Evolutionary conservation across 2,329 filamentous ascomycete genomes (phyloP).

Genomic region (Epichloe baconii): DNA sequence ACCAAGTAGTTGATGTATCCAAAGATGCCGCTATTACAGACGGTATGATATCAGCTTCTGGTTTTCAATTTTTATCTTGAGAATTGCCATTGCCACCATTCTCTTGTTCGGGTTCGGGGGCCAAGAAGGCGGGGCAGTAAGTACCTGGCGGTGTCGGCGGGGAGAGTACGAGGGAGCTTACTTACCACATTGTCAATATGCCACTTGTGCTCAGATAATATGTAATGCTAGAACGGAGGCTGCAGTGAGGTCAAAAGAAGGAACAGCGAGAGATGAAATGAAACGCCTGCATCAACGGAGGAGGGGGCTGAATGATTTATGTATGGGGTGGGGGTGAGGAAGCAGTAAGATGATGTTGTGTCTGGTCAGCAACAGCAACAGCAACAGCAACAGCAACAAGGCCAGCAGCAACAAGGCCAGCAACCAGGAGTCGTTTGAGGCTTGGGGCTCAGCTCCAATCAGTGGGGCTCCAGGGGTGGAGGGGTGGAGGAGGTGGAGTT

Average conservation of each 20-base stretch:
- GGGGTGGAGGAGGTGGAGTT: not conserved
- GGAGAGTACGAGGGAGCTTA: slow-evolving; percentile 6
- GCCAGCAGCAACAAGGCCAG: not conserved
- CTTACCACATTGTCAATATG: slow-evolving; percentile 14
- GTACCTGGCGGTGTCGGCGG: slow-evolving; percentile 7
- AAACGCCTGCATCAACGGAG: not conserved
- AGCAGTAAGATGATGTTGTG: slow-evolving; percentile 7
- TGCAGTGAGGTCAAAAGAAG: slow-evolving; percentile 1
- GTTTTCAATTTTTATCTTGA: not conserved
- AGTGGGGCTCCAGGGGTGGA: slow-evolving; percentile 3
- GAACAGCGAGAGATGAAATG: slow-evolving; percentile 4
- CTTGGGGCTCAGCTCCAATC: slow-evolving; percentile 12
- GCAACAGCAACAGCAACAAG: not conserved
- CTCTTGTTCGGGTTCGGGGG: not conserved
- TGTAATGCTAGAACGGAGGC: not conserved
- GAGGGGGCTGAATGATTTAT: slow-evolving; percentile 5
- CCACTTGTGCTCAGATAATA: slow-evolving; percentile 6
- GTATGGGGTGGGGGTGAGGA: slow-evolving; percentile 8
- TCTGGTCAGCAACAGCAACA: not conserved
- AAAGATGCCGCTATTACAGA: slow-evolving; percentile 65
- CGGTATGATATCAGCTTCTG: slow-evolving; percentile 14
- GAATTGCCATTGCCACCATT: slow-evolving; percentile 2
- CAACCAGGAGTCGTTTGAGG: slow-evolving; percentile 6
- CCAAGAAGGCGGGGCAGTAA: slow-evolving; percentile 4
- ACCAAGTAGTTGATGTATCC: slow-evolving; percentile 99